These are phyloP conservation scores for Leishmania major DNA, from an alignment of 208 protist genomes.

Conservation along the genomic window DNA sequence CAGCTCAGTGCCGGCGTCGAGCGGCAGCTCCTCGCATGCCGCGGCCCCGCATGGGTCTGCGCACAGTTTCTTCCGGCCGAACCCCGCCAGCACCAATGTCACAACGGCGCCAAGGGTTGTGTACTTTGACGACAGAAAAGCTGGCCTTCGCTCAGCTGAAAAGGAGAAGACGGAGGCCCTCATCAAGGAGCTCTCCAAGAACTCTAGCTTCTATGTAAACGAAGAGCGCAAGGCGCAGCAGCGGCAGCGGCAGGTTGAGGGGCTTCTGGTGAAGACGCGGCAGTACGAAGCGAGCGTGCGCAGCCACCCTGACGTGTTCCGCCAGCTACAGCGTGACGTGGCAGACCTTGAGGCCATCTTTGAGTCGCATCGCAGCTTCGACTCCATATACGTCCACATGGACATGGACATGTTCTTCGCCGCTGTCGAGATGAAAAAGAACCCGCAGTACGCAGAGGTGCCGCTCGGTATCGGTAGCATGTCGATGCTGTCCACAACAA, in stretches of 20 bases:
- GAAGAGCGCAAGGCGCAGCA: constrained; percentile 61
- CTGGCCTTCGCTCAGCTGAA: constrained; percentile 65
- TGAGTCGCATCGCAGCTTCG: constrained; percentile 39
- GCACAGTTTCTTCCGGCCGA: background rate
- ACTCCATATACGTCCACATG: constrained; percentile 57
- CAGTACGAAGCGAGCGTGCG: constrained; percentile 33
- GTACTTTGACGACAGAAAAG: constrained; percentile 75
- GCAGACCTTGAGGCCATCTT: constrained; percentile 38
- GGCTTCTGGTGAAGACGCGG: constrained; percentile 41
- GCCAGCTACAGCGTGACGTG: constrained; percentile 23
- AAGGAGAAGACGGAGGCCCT: constrained; percentile 52
- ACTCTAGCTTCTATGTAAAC: constrained; percentile 69
- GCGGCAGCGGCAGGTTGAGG: constrained; percentile 42
- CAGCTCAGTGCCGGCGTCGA: background rate
- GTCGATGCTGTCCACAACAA: constrained; percentile 93
- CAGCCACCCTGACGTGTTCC: constrained; percentile 12
- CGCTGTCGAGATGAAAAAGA: constrained; percentile 88
- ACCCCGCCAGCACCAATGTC: background rate
- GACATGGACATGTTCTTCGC: constrained; percentile 95
- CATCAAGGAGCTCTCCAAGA: constrained; percentile 55
- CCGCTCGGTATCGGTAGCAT: constrained; percentile 92
- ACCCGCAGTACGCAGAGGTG: constrained; percentile 72
- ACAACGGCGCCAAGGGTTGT: constrained; percentile 12
- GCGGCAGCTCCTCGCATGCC: background rate
- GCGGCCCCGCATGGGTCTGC: background rate